Conservation (phyloP, 83 land plant species). For the Larix sibirica region DNA sequence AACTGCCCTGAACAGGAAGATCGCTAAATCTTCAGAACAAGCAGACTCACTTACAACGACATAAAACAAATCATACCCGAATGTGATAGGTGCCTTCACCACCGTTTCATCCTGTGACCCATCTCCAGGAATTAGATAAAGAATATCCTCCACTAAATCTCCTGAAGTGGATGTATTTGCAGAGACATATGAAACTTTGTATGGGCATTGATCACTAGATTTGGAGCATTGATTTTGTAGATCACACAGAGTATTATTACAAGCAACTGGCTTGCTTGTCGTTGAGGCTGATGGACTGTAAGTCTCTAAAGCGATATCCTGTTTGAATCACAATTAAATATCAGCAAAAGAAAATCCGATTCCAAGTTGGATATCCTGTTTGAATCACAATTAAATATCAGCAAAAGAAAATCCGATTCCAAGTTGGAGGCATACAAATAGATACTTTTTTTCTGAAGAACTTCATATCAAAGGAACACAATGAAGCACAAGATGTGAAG, state of each 20-base stretch:
- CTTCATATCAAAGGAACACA: too few relatives aligned
- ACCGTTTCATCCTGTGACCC: conserved; percentile 1
- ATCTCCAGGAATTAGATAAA: conserved; percentile 61
- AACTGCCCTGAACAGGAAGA: too few relatives aligned
- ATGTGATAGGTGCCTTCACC: conserved; percentile 52
- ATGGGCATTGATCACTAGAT: conserved; percentile 56
- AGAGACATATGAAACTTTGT: conserved; percentile 78
- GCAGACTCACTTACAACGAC: background rate
- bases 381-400: background rate
- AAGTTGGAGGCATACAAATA: too few relatives aligned
- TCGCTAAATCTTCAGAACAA: too few relatives aligned
- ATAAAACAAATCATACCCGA: conserved; percentile 55
- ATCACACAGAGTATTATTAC: conserved; percentile 61
- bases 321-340: conserved; percentile 4
- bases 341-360: too few relatives aligned
- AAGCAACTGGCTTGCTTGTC: conserved; percentile 60
- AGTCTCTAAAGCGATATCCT: conserved; percentile 33
- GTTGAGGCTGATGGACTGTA: conserved; percentile 62
- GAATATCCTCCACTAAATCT: conserved; percentile 74
- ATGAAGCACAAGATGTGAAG: too few relatives aligned
- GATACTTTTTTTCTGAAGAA: too few relatives aligned
- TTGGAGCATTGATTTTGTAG: conserved; percentile 29
- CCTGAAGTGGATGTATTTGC: conserved; percentile 90
- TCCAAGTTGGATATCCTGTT: conserved; percentile 24
- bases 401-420: too few relatives aligned